These are phyloP conservation scores for Talaromyces adpressus DNA, from an alignment of 495 filamentous ascomycete genomes.

Conservation along the genomic window DNA sequence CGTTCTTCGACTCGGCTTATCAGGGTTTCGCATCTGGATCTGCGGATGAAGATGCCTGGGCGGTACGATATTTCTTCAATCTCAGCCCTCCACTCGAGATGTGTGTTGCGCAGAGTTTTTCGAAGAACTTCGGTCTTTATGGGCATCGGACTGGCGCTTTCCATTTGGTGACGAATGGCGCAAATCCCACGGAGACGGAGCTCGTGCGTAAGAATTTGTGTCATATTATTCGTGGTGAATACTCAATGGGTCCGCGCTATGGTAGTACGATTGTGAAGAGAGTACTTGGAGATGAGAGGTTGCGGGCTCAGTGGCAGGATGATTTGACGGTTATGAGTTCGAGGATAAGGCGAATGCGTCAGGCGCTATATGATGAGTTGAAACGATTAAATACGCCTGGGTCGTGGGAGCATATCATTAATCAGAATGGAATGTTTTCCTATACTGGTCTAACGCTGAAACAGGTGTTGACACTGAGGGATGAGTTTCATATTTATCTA, in stretches of 20 bases:
- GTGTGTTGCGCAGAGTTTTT: constrained; percentile 45
- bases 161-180: constrained; percentile 36
- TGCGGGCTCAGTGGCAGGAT: constrained; percentile 40
- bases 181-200: constrained; percentile 25
- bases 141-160: constrained; percentile 44
- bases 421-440: constrained; percentile 49
- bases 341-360: constrained; percentile 43
- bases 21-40: constrained; percentile 51
- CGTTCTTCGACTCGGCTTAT: constrained; percentile 51
- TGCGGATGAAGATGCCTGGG: constrained; percentile 46
- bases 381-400: constrained; percentile 37
- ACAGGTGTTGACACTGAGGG: constrained; percentile 38
- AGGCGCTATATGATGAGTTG: constrained; percentile 37
- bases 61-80: constrained; percentile 46
- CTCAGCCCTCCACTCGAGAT: constrained; percentile 41
- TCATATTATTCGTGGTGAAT: constrained; percentile 40
- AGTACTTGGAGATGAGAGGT: constrained; percentile 30
- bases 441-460: constrained; percentile 40
- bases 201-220: constrained; percentile 36
- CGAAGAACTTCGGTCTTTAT: constrained; percentile 52
- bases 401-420: constrained; percentile 42
- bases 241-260: constrained; percentile 41
- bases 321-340: constrained; percentile 45
- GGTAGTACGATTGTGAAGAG: constrained; percentile 45
- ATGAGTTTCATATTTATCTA: constrained; percentile 43